A percentile compares a stretch with the other conserved stretches of the same genome.
These are phyloP conservation scores for Aristolochia californica DNA, from an alignment of 164 flowering plant species.

Conservation along the genomic window DNA sequence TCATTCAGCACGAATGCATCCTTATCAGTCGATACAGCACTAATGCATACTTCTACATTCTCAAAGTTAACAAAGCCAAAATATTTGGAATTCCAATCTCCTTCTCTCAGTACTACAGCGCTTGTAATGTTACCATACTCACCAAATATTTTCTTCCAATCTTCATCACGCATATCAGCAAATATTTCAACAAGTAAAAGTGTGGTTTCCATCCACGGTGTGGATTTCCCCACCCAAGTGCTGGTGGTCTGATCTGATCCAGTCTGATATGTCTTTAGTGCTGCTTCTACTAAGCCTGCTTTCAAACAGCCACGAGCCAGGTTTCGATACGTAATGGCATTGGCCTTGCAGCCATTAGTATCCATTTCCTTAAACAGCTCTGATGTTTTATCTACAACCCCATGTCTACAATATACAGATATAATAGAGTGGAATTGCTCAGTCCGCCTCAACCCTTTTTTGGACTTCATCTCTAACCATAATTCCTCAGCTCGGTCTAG, in stretches of 20 bases:
- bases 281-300: slow-evolving; percentile 48
- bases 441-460: slow-evolving; percentile 38
- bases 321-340: slow-evolving; percentile 68
- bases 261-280: slow-evolving; percentile 50
- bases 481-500: slow-evolving; percentile 87
- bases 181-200: slow-evolving; percentile 51
- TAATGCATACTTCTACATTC: no score
- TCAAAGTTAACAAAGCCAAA: no score
- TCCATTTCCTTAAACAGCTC: no score
- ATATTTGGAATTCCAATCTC: no score
- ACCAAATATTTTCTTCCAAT: no score
- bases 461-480: slow-evolving; percentile 60
- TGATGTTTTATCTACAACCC: no score
- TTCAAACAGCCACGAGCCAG: slow-evolving; percentile 81
- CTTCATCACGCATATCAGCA: slow-evolving; percentile 73
- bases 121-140: no score
- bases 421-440: slow-evolving; percentile 85
- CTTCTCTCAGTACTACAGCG: no score
- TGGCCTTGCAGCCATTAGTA: slow-evolving; percentile 50
- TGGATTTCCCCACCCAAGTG: slow-evolving; percentile 41
- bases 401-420: no score
- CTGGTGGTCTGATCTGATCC: slow-evolving; percentile 30
- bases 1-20: no score
- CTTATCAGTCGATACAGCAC: no score
- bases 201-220: slow-evolving; percentile 90